Conservation (phyloP, 2,329 filamentous ascomycete species). For the Cladophialophora immunda region DNA sequence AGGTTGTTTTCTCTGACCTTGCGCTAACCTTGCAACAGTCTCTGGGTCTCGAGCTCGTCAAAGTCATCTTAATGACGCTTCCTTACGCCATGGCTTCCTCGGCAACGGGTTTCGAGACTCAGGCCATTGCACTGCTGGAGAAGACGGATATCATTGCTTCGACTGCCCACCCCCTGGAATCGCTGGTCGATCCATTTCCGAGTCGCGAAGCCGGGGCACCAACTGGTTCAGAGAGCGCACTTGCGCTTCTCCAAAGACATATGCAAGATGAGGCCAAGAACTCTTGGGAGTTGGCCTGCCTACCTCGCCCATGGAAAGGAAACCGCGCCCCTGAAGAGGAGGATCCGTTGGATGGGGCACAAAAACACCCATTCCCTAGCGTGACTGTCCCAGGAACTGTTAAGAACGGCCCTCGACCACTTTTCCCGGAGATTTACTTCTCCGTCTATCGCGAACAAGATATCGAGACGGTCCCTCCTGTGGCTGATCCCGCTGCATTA, state of each 20-base stretch:
- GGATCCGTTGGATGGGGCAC: slow-evolving; percentile 66
- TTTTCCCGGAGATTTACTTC: slow-evolving; percentile 93
- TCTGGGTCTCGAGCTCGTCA: slow-evolving; percentile 83
- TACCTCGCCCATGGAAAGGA: slow-evolving; percentile 64
- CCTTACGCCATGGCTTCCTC: slow-evolving; percentile 85
- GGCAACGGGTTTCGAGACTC: slow-evolving; percentile 68
- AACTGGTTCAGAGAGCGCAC: slow-evolving; percentile 72
- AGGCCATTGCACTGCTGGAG: slow-evolving; percentile 81
- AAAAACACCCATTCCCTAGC: slow-evolving; percentile 79
- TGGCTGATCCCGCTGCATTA: slow-evolving; percentile 78
- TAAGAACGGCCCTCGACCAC: slow-evolving; percentile 73
- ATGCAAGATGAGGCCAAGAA: slow-evolving; percentile 77
- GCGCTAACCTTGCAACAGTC: slow-evolving; percentile 52
- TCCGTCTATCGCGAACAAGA: slow-evolving; percentile 91
- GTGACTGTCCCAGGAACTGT: slow-evolving; percentile 80
- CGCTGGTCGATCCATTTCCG: slow-evolving; percentile 85
- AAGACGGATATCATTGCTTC: slow-evolving; percentile 95
- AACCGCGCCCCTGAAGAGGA: slow-evolving; percentile 55
- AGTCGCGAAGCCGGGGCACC: slow-evolving; percentile 63
- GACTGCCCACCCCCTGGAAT: slow-evolving; percentile 84
- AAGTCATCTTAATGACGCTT: slow-evolving; percentile 93
- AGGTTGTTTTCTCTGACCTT: neutral
- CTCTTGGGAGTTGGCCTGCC: slow-evolving; percentile 76
- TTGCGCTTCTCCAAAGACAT: slow-evolving; percentile 85
- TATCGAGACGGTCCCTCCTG: slow-evolving; percentile 84